A percentile compares a stretch with the other conserved stretches of the same genome.
These are phyloP conservation scores for Leishmania lainsoni DNA, from an alignment of 208 protist species.

Conservation along the genomic window DNA sequence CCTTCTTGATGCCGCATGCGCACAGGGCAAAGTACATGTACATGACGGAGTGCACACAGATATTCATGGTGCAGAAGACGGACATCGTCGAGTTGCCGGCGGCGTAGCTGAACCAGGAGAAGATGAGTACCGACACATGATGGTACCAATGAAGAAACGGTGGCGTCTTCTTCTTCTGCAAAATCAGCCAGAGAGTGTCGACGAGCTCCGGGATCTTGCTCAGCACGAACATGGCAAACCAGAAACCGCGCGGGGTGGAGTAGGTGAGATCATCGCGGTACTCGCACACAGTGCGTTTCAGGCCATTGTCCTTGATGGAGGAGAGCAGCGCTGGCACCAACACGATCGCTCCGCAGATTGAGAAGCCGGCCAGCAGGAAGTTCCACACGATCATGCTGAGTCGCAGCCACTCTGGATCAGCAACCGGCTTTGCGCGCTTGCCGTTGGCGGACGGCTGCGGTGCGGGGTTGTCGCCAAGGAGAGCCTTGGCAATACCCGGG, in stretches of 20 bases:
- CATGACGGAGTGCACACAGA: slow-evolving; percentile 94
- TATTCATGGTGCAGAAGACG: slow-evolving; percentile 93
- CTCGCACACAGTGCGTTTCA: slow-evolving; percentile 64
- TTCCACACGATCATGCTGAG: slow-evolving; percentile 85
- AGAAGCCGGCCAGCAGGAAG: slow-evolving; percentile 82
- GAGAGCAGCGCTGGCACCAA: slow-evolving; percentile 55
- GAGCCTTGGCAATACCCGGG: slow-evolving; percentile 41
- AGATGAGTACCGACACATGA: slow-evolving; percentile 92
- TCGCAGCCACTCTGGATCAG: slow-evolving; percentile 55
- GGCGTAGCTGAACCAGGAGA: slow-evolving; percentile 85
- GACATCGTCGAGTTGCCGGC: slow-evolving; percentile 55
- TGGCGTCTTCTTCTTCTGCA: slow-evolving; percentile 81
- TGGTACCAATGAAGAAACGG: slow-evolving; percentile 94
- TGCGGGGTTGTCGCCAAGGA: slow-evolving; percentile 43
- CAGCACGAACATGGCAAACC: slow-evolving; percentile 75
- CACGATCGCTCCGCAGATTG: slow-evolving; percentile 62
- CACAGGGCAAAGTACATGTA: slow-evolving; percentile 94
- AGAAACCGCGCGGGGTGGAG: slow-evolving; percentile 53
- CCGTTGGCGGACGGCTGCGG: slow-evolving; percentile 27
- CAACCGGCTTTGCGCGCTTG: slow-evolving; percentile 30
- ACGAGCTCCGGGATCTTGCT: slow-evolving; percentile 88
- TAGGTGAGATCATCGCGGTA: slow-evolving; percentile 53
- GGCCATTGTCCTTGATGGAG: slow-evolving; percentile 31
- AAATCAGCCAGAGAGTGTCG: slow-evolving; percentile 81
- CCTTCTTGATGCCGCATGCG: slow-evolving; percentile 59